These are phyloP conservation scores for Colletotrichum godetiae DNA, from an alignment of 2,329 filamentous ascomycete species.

Conservation along the genomic window DNA sequence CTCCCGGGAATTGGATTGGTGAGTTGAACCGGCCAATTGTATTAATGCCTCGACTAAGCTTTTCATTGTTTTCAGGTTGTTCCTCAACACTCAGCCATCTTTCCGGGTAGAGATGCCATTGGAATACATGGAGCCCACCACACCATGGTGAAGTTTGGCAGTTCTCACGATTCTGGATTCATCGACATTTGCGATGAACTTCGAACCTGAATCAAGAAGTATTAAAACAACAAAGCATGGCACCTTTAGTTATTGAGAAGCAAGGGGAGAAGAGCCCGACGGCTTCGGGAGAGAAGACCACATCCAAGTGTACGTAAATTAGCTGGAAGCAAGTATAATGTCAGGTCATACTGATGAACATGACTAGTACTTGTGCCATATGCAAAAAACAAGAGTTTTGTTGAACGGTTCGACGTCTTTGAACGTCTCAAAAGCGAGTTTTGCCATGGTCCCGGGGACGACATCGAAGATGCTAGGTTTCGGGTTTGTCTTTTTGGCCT, in stretches of 20 bases:
- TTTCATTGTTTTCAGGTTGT: too few relatives aligned
- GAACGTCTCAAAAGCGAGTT: background rate
- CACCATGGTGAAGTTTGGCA: background rate
- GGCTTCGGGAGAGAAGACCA: too few relatives aligned
- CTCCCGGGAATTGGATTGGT: background rate
- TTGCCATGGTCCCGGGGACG: background rate
- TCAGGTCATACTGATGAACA: too few relatives aligned
- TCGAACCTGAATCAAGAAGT: background rate
- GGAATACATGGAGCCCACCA: background rate
- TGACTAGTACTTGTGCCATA: background rate
- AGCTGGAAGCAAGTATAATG: too few relatives aligned
- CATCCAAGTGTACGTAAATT: too few relatives aligned
- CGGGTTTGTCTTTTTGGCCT: conserved; percentile 38
- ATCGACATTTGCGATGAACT: background rate
- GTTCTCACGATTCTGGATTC: background rate
- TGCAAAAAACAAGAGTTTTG: background rate
- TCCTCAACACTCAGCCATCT: background rate
- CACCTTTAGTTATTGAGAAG: background rate
- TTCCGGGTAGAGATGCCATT: background rate
- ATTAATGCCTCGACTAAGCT: too few relatives aligned
- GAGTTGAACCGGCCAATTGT: background rate
- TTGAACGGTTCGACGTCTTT: background rate
- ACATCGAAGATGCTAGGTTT: background rate
- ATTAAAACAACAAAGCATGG: background rate
- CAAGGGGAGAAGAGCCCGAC: background rate